These are phyloP conservation scores for Ophiocordyceps camponoti-leonardi DNA, from an alignment of 2,329 filamentous ascomycete genomes.

Conservation along the genomic window DNA sequence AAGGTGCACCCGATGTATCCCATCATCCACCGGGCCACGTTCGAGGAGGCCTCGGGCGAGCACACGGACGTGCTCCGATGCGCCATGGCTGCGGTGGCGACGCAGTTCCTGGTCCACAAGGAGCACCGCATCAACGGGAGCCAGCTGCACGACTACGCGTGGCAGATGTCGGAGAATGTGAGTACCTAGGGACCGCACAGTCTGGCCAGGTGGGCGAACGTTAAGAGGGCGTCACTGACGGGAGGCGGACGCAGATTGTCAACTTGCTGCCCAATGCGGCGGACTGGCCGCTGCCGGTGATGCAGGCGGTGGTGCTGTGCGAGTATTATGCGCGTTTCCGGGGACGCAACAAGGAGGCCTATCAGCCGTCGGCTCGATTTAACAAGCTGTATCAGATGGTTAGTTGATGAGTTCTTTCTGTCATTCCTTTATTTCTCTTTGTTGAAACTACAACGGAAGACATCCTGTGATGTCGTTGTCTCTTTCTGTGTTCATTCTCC, in stretches of 20 bases:
- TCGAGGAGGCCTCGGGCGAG: conserved; percentile 20
- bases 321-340: conserved; percentile 38
- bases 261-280: conserved; percentile 18
- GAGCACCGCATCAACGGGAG: conserved; percentile 32
- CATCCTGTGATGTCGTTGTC: too few relatives aligned
- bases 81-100: conserved; percentile 40
- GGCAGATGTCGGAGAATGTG: conserved; percentile 30
- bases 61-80: conserved; percentile 26
- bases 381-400: conserved; percentile 35
- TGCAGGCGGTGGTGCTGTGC: conserved; percentile 37
- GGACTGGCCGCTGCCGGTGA: conserved; percentile 27
- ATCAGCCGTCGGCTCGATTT: conserved; percentile 30
- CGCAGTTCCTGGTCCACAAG: conserved; percentile 28
- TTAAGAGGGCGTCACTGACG: background rate
- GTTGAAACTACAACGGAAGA: background rate
- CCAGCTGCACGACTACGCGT: conserved; percentile 32
- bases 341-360: conserved; percentile 28
- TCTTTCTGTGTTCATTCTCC: too few relatives aligned
- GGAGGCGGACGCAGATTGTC: background rate
- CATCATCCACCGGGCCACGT: conserved; percentile 29
- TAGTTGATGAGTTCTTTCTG: conserved; percentile 15
- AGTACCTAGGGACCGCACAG: conserved; percentile 15
- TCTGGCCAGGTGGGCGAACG: too few relatives aligned
- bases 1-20: conserved; percentile 29
- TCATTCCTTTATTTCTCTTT: background rate